phyloP scores from a whole-genome alignment of 2,329 filamentous ascomycete species.

The Iodosphaeria phyllophila region DNA sequence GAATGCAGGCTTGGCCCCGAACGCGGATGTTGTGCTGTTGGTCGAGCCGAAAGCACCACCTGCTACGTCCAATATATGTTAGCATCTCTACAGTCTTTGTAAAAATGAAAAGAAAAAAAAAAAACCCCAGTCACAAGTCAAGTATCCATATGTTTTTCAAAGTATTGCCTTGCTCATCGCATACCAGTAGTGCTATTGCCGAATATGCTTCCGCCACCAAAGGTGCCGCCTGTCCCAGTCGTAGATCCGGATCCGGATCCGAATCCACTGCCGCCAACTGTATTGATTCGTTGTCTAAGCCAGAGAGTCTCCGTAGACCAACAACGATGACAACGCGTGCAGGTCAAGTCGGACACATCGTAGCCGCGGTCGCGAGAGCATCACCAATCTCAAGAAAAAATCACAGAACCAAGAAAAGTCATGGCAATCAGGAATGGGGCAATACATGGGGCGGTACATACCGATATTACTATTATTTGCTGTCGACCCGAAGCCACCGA shows the following conservation, averaged over 20 bases:
- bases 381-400: too few relatives aligned
- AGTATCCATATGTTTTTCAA: too few relatives aligned
- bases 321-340: too few relatives aligned
- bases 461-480: constrained; percentile 13
- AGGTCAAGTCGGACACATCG: too few relatives aligned
- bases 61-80: too few relatives aligned
- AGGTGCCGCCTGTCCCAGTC: constrained; percentile 21
- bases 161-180: too few relatives aligned
- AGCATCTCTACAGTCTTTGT: too few relatives aligned
- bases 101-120: constrained; percentile 8
- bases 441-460: constrained; percentile 1
- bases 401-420: neutral
- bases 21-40: constrained; percentile 13
- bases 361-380: too few relatives aligned
- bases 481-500: constrained; percentile 19
- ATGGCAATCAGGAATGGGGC: neutral
- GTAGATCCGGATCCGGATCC: constrained; percentile 1
- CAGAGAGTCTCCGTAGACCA: too few relatives aligned
- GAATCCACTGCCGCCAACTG: constrained; percentile 1
- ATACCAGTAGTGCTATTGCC: constrained; percentile 33
- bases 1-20: constrained; percentile 12
- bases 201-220: constrained; percentile 29
- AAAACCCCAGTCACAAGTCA: too few relatives aligned
- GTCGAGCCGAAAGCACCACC: constrained; percentile 13
- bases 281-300: too few relatives aligned